A percentile compares a stretch with the other conserved stretches of the same genome.
Evolutionary conservation across 495 filamentous ascomycete genomes (phyloP).

Genomic region (Xylaria scruposa): DNA sequence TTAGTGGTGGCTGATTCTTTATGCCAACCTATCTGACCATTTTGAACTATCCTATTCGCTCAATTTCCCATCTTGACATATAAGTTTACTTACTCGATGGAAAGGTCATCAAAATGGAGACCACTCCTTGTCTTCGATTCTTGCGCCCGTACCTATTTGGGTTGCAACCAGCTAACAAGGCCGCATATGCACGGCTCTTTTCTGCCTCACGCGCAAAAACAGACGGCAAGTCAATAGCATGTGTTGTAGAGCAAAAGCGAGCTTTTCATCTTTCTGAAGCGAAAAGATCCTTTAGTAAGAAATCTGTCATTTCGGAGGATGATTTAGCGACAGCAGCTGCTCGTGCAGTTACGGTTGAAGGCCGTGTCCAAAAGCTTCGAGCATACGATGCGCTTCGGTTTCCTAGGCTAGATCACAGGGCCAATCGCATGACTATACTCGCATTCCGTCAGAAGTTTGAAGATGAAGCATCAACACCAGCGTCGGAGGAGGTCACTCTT

Average conservation of each 20-base stretch:
- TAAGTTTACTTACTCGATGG: slow-evolving; percentile 23
- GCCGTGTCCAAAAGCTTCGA: slow-evolving; percentile 36
- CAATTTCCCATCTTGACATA: not conserved
- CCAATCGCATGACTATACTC: slow-evolving; percentile 45
- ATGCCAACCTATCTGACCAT: slow-evolving; percentile 54
- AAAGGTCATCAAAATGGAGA: slow-evolving; percentile 45
- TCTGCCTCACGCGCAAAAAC: slow-evolving; percentile 23
- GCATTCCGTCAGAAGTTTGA: slow-evolving; percentile 47
- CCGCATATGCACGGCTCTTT: slow-evolving; percentile 36
- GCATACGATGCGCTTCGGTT: slow-evolving; percentile 48
- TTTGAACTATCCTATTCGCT: slow-evolving; percentile 8
- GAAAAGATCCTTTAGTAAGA: not conserved
- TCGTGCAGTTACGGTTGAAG: slow-evolving; percentile 26
- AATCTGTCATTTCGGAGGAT: not conserved
- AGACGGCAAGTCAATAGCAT: slow-evolving; percentile 13
- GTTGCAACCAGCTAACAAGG: slow-evolving; percentile 36
- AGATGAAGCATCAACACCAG: slow-evolving; percentile 34
- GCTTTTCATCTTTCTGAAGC: not conserved
- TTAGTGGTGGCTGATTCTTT: slow-evolving; percentile 64
- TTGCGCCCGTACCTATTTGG: slow-evolving; percentile 60
- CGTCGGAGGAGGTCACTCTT: slow-evolving; percentile 51
- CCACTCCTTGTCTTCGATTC: slow-evolving; percentile 51
- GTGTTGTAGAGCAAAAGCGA: slow-evolving; percentile 17
- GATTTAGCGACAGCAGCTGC: slow-evolving; percentile 20
- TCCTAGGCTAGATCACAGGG: slow-evolving; percentile 41